A percentile compares a stretch with the other conserved stretches of the same genome.
These are phyloP conservation scores for Bauhinia variegata DNA, from an alignment of 306 rosid species.

Conservation along the genomic window DNA sequence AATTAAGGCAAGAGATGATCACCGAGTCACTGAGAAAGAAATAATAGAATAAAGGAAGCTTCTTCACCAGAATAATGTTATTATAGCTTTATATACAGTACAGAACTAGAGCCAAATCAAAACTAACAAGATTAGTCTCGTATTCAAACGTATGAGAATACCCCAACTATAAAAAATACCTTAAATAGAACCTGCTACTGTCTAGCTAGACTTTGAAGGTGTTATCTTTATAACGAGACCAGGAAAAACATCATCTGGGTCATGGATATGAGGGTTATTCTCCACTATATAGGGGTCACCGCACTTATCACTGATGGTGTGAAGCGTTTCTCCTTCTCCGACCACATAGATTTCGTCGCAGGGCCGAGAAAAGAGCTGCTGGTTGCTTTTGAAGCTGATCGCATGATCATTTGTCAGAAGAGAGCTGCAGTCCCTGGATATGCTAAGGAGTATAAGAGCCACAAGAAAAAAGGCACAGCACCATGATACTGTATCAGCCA, in stretches of 20 bases:
- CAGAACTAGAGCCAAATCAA: no score
- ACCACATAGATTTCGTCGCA: conserved; percentile 67
- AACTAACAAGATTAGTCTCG: no score
- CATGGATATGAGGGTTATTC: conserved; percentile 62
- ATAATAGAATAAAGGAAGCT: no score
- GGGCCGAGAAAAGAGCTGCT: conserved; percentile 10
- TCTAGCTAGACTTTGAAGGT: not conserved
- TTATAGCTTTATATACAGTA: no score
- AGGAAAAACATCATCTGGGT: conserved; percentile 46
- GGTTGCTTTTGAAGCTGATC: conserved; percentile 6
- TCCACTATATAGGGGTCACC: conserved; percentile 59
- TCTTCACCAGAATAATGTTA: no score
- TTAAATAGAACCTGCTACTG: no score
- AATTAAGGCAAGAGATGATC: no score
- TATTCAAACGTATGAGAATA: no score
- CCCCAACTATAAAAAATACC: no score
- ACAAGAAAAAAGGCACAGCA: conserved; percentile 45
- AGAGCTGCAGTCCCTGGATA: conserved; percentile 25
- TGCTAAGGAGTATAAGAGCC: conserved; percentile 34
- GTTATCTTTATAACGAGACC: conserved; percentile 40
- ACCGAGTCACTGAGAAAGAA: no score
- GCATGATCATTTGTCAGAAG: not conserved
- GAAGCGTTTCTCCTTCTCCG: conserved; percentile 59
- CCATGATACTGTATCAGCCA: conserved; percentile 53
- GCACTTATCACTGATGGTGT: conserved; percentile 58